Base-by-base conservation (phyloP, 2,329 filamentous ascomycete genomes). In the Monilinia laxa region DNA sequence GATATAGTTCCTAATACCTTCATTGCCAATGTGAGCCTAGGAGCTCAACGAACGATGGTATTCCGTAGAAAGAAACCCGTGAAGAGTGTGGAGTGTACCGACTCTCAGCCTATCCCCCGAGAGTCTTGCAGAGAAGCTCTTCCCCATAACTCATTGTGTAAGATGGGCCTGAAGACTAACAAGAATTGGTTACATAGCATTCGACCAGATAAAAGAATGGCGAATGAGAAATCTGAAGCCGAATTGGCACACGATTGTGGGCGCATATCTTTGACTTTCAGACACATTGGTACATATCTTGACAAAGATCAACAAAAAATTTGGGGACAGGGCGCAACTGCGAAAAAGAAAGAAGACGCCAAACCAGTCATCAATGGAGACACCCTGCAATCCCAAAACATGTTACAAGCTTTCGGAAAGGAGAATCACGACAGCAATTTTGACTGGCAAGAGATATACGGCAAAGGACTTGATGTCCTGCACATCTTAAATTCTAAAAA, bases 1-100 rank as follows among this genome's bases (percentile, higher is more conserved):
- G 95, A 99, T 76, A 95, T 99, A 66, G 88, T 87, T 16, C 86
- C 85, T 35, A 87, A 84, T 5, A 95, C 91, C 31, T 93, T 84
- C 68, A 96, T 99, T 71, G 92, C 93, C 71, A 99, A 98, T 75
- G 87, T 97, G 60, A 97, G 92, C 84, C 98, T n/a, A 10, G 95
- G 95, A 1, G 93, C 94, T 0, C 89, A 96, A 78, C 84, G 95
- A 64, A 93, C 88, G 2, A 97, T 98, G 93, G 84, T 91, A 0
- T 85, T 99, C 47, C 87, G 95, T 62, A 94, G 90, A 14, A 97
- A 96, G 79, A 90, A 90, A 69, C 76, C 75, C 52, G 79, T 80
- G 40, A 83, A 80, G 74, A 78, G 79, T 72, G 74, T 72, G 35
- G 66, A 69, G 23, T 53, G 47, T 68, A 31, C 71, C 35, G 55